Conservation (phyloP, 2,329 filamentous ascomycete genomes). For the Aurifilum marmelostoma region DNA sequence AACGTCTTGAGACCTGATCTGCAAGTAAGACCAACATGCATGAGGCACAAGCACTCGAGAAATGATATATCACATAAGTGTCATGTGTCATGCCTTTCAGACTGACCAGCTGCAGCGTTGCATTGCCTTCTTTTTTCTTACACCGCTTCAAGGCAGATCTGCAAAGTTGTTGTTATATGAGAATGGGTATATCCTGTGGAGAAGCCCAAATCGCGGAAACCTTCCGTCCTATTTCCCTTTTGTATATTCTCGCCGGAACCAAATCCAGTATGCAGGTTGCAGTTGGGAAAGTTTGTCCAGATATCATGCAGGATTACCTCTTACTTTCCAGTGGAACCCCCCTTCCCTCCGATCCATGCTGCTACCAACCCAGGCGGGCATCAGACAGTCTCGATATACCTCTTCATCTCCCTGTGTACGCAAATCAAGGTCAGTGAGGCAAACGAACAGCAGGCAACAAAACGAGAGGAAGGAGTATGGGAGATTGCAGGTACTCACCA, state of each 20-base stretch:
- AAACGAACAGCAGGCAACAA: background rate
- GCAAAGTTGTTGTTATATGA: constrained; percentile 11
- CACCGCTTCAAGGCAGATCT: constrained; percentile 1
- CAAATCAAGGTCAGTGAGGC: constrained; percentile 30
- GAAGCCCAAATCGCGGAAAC: constrained; percentile 12
- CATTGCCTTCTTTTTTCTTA: background rate
- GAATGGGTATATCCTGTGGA: constrained; percentile 25
- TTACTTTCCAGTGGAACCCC: background rate
- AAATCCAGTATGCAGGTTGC: background rate
- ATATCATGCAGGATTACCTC: constrained; percentile 5
- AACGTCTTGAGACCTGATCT: background rate
- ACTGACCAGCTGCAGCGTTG: constrained; percentile 12
- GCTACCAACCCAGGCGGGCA: background rate
- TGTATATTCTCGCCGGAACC: constrained; percentile 4
- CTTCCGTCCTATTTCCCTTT: constrained; percentile 7
- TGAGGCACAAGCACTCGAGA: background rate
- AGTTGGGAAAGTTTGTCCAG: background rate
- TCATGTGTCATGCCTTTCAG: constrained; percentile 4
- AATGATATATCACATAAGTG: constrained; percentile 11
- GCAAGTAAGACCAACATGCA: background rate
- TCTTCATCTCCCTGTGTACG: constrained; percentile 74
- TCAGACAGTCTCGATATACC: constrained; percentile 78
- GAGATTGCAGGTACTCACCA: constrained; percentile 66
- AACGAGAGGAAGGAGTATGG: background rate
- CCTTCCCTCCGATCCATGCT: background rate